phyloP scores from a whole-genome alignment of 495 filamentous ascomycete genomes.

The Aspergillus asperescens region DNA sequence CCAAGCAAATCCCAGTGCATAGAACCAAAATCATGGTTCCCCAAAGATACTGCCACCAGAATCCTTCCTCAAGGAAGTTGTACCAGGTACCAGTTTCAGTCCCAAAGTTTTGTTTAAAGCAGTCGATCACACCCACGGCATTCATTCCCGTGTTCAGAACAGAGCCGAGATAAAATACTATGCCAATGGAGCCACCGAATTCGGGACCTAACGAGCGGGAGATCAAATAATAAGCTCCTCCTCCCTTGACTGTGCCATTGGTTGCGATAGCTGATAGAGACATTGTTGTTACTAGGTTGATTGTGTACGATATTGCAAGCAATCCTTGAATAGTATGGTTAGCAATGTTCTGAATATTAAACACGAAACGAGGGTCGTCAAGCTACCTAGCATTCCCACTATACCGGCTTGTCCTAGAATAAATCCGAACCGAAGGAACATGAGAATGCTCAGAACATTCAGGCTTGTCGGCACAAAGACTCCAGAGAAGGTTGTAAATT shows the following conservation, averaged over 20 bases:
- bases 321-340: slow-evolving; percentile 46
- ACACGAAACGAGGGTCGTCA: background rate
- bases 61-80: slow-evolving; percentile 61
- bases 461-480: slow-evolving; percentile 83
- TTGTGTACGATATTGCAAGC: slow-evolving; percentile 64
- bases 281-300: slow-evolving; percentile 79
- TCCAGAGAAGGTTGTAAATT: slow-evolving; percentile 69
- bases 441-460: slow-evolving; percentile 88
- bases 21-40: slow-evolving; percentile 64
- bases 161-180: slow-evolving; percentile 83
- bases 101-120: slow-evolving; percentile 73
- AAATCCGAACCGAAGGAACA: slow-evolving; percentile 82
- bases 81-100: slow-evolving; percentile 50
- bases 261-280: slow-evolving; percentile 85
- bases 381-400: slow-evolving; percentile 70
- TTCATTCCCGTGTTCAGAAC: slow-evolving; percentile 88
- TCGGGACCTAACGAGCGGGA: slow-evolving; percentile 82
- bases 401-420: slow-evolving; percentile 75
- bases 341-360: slow-evolving; percentile 7
- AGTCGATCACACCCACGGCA: slow-evolving; percentile 80
- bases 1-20: slow-evolving; percentile 73
- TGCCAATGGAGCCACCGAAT: slow-evolving; percentile 84
- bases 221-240: slow-evolving; percentile 85
- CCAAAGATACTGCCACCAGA: slow-evolving; percentile 78
- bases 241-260: slow-evolving; percentile 83